Evolutionary conservation across 176 grass and related monocot species (phyloP).

Genomic region (Paspalum vaginatum): DNA sequence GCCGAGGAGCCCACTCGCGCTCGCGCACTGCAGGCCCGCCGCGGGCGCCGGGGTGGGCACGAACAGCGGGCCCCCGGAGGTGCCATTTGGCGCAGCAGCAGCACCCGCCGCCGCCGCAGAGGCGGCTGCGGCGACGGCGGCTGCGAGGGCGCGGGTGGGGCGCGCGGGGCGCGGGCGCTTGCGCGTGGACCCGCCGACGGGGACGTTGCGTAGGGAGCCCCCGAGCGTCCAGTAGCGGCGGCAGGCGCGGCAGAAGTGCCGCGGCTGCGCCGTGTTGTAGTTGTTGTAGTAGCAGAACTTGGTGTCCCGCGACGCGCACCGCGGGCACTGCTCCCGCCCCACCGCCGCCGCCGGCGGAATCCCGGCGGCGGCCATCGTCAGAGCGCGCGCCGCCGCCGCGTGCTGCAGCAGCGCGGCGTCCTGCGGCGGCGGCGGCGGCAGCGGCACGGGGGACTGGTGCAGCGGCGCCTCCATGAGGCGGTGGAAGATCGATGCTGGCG

Average conservation of each 20-base stretch:
- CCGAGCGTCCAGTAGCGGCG: constrained; percentile 85
- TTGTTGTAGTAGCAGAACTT: constrained; percentile 99
- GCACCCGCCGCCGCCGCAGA: background rate
- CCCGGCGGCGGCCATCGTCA: background rate
- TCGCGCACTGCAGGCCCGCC: background rate
- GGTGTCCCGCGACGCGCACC: constrained; percentile 61
- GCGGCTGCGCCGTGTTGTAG: constrained; percentile 78
- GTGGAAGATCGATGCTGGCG: too few species aligned
- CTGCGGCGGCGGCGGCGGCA: background rate
- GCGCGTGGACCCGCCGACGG: constrained; percentile 64
- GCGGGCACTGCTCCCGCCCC: constrained; percentile 50
- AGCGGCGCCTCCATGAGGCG: constrained; percentile 25
- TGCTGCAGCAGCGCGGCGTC: background rate
- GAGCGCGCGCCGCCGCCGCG: background rate
- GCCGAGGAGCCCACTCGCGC: constrained; percentile 10
- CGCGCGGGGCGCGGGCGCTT: constrained; percentile 48
- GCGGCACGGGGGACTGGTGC: background rate
- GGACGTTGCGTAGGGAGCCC: constrained; percentile 71
- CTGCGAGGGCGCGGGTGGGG: background rate
- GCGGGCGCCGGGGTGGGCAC: background rate
- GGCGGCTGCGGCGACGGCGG: background rate
- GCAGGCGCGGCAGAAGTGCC: constrained; percentile 77
- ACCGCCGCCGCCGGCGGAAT: background rate
- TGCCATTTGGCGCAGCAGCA: too few species aligned
- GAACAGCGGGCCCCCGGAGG: too few species aligned